Evolutionary conservation across 228 moss, liverwort and hornwort genomes (phyloP).

Genomic region (Sphagnum magellanicum): DNA sequence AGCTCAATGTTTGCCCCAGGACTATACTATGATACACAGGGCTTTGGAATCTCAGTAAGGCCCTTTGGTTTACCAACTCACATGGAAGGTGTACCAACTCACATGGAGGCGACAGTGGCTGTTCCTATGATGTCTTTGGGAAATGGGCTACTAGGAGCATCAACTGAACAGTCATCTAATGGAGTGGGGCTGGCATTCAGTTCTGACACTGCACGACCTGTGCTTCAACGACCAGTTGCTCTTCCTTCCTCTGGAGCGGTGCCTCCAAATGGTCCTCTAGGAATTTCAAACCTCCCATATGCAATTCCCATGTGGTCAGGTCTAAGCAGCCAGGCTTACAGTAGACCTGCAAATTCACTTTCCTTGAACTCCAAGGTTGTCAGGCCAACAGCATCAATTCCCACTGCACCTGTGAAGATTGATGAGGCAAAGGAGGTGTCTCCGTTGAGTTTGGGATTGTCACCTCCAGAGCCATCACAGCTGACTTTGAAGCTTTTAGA

Average conservation of each 20-base stretch:
- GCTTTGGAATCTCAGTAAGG: slow-evolving; percentile 48
- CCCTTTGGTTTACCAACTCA: slow-evolving; percentile 45
- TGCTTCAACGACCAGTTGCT: slow-evolving; percentile 56
- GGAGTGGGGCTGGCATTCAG: slow-evolving; percentile 43
- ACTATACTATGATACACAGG: slow-evolving; percentile 39
- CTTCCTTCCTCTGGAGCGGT: slow-evolving; percentile 14
- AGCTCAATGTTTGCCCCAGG: slow-evolving; percentile 44
- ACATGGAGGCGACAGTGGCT: slow-evolving; percentile 38
- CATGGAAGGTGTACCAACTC: slow-evolving; percentile 11
- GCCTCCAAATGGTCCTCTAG: slow-evolving; percentile 30
- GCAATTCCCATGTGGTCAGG: slow-evolving; percentile 68
- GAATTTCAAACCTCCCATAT: slow-evolving; percentile 35
- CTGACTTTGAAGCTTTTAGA: slow-evolving; percentile 83
- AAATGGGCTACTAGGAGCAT: slow-evolving; percentile 9
- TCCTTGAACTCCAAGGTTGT: slow-evolving; percentile 57
- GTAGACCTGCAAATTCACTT: slow-evolving; percentile 24
- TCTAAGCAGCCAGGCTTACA: slow-evolving; percentile 35
- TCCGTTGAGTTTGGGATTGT: slow-evolving; percentile 76
- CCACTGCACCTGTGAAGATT: slow-evolving; percentile 50
- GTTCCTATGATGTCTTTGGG: slow-evolving; percentile 67
- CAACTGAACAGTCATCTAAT: slow-evolving; percentile 58
- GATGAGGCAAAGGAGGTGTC: slow-evolving; percentile 81
- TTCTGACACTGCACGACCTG: slow-evolving; percentile 31
- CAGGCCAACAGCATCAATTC: slow-evolving; percentile 71
- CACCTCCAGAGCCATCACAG: slow-evolving; percentile 77